Base-by-base conservation (phyloP, 805 yeast species). In the Metschnikowia similis region DNA sequence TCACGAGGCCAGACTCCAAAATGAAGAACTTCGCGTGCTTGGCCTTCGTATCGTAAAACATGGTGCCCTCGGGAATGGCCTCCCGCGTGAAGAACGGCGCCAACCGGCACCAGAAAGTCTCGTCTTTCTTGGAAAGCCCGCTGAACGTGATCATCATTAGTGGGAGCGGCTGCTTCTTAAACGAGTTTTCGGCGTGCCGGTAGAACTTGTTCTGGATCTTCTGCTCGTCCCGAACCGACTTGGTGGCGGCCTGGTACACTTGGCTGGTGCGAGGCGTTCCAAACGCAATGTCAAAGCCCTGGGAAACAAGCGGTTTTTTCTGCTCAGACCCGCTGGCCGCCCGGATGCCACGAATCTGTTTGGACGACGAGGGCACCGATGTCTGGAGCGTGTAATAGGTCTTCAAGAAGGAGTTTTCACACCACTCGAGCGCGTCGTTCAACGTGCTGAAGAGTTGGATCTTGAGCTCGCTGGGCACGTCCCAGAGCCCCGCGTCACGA, bases 341-440 rank as follows among this genome's bases (percentile, higher is more conserved):
- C 4, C 48, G n/a, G 1, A 53, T 31, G 8, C 54, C 56, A 6
- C 54, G 40, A 27, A 51, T 52, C n/a, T 40, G 51, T 14, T 49
- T 51, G 27, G 53, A 45, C 0, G 50, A 17, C 2, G 35, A 44
- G 16, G 48, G 55, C 47, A 51, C 51, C 30, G 66, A 66, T 26
- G 68, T 53, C 58, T 64, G 60, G 35, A 68, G 55, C 36, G 62
- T 49, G 56, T 76, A 82, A 64, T 84, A 85, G 29, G 83, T 80
- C 45, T 79, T 74, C 59, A 94, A 75, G 58, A 91, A 89, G 58
- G 85, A 84, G 67, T 94, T 92, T 66, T 94, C 99, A 72, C 97
- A 89, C 96, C 96, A 92, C 67, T 94, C 98, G 39, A 94, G 75
- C 0, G 96, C 96, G 48, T 86, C 80, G 63, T 94, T 94, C 58